Percentiles rank a stretch among this genome's conserved stretches.
Conservation (phyloP, 768 basidiomycete genomes). For the Cantharellus cinnabarinus region DNA sequence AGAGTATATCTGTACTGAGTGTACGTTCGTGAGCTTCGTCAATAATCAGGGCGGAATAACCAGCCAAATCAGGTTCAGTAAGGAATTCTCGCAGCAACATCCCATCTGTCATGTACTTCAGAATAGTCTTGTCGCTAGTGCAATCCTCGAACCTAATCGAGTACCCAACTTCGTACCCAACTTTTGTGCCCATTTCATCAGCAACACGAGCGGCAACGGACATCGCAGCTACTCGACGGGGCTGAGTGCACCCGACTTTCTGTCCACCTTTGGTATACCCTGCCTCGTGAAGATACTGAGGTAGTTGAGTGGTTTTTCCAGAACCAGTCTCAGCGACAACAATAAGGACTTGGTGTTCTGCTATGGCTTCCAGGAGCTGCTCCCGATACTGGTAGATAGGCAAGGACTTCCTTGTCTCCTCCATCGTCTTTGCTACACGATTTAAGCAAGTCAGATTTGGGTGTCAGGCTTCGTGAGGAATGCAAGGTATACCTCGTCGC, state of each 20-base stretch:
- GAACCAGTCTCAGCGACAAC: constrained; percentile 98
- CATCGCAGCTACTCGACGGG: constrained; percentile 97
- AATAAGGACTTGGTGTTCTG: constrained; percentile 83
- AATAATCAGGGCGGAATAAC: constrained; percentile 88
- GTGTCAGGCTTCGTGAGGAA: not conserved
- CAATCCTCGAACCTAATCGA: constrained; percentile 99
- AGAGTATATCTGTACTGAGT: constrained; percentile 92
- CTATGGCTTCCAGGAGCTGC: constrained; percentile 71
- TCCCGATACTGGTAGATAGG: constrained; percentile 85
- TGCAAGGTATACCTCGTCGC: constrained; percentile 43
- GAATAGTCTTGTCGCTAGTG: constrained; percentile 94
- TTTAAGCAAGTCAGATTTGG: not conserved
- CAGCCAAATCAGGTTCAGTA: constrained; percentile 90
- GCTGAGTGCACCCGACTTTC: constrained; percentile 93
- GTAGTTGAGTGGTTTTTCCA: constrained; percentile 95
- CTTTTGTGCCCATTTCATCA: constrained; percentile 93
- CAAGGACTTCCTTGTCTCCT: constrained; percentile 80
- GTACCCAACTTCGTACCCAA: constrained; percentile 98
- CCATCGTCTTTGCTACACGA: constrained; percentile 57
- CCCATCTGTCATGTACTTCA: constrained; percentile 99
- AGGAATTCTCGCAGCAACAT: constrained; percentile 95
- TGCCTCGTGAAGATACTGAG: constrained; percentile 95
- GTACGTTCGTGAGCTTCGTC: constrained; percentile 98
- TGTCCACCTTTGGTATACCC: constrained; percentile 76
- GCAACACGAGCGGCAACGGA: constrained; percentile 97